Conservation (phyloP, 1,284 basidiomycete genomes). For the Cerrena zonata region DNA sequence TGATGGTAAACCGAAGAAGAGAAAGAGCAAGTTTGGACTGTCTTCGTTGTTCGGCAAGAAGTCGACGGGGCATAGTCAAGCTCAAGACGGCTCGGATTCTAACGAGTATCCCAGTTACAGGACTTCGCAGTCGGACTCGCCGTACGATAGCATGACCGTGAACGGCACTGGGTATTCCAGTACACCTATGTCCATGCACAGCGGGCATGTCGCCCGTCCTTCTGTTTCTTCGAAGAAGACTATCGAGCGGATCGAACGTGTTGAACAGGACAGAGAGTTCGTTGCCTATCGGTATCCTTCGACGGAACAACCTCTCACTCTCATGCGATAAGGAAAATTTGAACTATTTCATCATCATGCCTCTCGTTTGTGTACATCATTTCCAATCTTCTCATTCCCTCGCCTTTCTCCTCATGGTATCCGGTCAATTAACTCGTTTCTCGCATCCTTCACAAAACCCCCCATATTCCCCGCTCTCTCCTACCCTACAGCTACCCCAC, state of each 20-base stretch:
- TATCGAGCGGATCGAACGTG: constrained; percentile 69
- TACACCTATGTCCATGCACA: background rate
- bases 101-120: constrained; percentile 25
- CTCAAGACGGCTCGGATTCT: constrained; percentile 15
- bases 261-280: constrained; percentile 73
- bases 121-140: constrained; percentile 28
- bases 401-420: background rate
- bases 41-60: constrained; percentile 60
- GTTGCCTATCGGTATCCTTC: constrained; percentile 81
- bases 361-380: constrained; percentile 1
- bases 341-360: too few species aligned
- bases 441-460: background rate
- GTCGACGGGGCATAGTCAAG: constrained; percentile 23
- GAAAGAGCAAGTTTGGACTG: constrained; percentile 67
- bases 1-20: constrained; percentile 40
- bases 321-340: constrained; percentile 49
- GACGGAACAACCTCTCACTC: constrained; percentile 47
- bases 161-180: constrained; percentile 34
- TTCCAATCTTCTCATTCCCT: background rate
- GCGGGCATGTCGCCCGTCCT: constrained; percentile 37
- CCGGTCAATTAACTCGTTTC: background rate
- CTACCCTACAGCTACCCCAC: background rate
- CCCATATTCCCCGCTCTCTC: background rate
- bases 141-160: constrained; percentile 34
- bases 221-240: constrained; percentile 63